A percentile compares a stretch with the other conserved stretches of the same genome.
Evolutionary conservation across 2,329 filamentous ascomycete genomes (phyloP).

Genomic region (Alternaria triticina): DNA sequence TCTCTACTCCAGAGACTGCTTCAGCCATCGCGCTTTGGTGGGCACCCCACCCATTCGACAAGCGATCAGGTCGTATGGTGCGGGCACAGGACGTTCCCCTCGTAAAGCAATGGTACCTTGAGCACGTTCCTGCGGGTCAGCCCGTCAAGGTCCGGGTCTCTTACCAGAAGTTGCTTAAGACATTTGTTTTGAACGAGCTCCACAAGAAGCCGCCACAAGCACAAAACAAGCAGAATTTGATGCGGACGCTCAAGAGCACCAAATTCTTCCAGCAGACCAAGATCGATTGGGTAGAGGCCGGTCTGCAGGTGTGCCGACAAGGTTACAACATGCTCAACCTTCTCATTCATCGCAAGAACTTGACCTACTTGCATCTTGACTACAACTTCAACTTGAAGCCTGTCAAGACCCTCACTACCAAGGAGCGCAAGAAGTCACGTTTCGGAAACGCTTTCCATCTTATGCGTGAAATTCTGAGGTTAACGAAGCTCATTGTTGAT

Average conservation of each 20-base stretch:
- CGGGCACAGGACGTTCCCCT: constrained; percentile 95
- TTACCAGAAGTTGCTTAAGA: constrained; percentile 97
- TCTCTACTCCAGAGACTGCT: constrained; percentile 88
- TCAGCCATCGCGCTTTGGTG: constrained; percentile 96
- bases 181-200: constrained; percentile 92
- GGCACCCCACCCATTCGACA: constrained; percentile 96
- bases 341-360: constrained; percentile 95
- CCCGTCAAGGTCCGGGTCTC: constrained; percentile 97
- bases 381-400: constrained; percentile 99
- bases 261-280: constrained; percentile 99
- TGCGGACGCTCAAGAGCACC: constrained; percentile 89
- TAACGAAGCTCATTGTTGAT: constrained; percentile 98
- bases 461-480: constrained; percentile 94
- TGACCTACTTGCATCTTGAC: constrained; percentile 97
- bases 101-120: constrained; percentile 97
- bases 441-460: constrained; percentile 99
- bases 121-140: constrained; percentile 89
- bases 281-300: constrained; percentile 99
- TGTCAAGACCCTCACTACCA: constrained; percentile 97
- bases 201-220: constrained; percentile 97
- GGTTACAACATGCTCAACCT: constrained; percentile 99
- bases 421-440: constrained; percentile 98
- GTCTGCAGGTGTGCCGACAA: constrained; percentile 95
- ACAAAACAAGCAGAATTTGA: constrained; percentile 89
- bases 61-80: constrained; percentile 93